Evolutionary conservation across 2,329 filamentous ascomycete species (phyloP).

Genomic region (Ceratocystiopsis sp.): DNA sequence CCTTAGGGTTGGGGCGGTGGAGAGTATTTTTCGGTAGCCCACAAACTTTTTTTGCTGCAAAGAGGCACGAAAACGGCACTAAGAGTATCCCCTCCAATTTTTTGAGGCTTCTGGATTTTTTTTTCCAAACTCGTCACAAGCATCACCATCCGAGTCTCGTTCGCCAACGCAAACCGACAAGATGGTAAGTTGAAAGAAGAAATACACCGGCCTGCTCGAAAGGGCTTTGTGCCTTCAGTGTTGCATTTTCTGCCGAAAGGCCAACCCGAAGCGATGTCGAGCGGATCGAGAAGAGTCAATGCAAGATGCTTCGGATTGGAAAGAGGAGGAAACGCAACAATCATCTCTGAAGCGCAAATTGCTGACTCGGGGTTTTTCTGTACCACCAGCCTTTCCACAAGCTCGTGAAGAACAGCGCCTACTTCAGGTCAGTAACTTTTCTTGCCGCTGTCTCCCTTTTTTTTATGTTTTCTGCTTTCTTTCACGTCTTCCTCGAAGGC

Average conservation of each 20-base stretch:
- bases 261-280: not conserved
- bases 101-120: conserved; percentile 1
- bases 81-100: not conserved
- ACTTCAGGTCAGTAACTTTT: conserved; percentile 60
- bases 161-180: conserved; percentile 36
- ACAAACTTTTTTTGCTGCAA: too few species aligned
- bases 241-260: not conserved
- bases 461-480: not conserved
- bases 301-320: conserved; percentile 94
- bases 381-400: conserved; percentile 67
- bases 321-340: conserved; percentile 19
- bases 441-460: not conserved
- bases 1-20: too few species aligned
- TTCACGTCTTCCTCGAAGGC: not conserved
- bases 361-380: conserved; percentile 72
- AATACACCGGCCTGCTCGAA: not conserved
- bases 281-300: conserved; percentile 44
- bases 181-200: conserved; percentile 44
- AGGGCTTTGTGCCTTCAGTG: too few species aligned
- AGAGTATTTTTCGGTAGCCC: too few species aligned
- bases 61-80: not conserved
- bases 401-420: conserved; percentile 91
- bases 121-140: conserved; percentile 2
- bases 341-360: conserved; percentile 93
- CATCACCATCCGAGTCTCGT: not conserved